Percentiles rank a stretch among this genome's conserved stretches.
phyloP scores from a whole-genome alignment of 768 basidiomycete species.

The Lentinus brumalis region DNA sequence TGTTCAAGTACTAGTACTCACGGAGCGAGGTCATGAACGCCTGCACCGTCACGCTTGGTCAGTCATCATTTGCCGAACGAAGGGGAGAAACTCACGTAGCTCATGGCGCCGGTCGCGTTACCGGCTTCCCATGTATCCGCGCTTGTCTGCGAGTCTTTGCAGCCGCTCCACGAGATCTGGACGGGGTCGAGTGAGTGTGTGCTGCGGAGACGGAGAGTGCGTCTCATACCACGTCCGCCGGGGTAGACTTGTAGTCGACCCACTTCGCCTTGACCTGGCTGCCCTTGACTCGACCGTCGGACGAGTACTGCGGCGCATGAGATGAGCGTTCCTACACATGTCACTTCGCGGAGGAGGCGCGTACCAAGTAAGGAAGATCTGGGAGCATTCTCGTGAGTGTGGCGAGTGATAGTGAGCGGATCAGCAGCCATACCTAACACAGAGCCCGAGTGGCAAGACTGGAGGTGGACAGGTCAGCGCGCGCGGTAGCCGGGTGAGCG shows the following conservation, averaged over 20 bases:
- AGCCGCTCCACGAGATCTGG: constrained; percentile 85
- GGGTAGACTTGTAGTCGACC: constrained; percentile 54
- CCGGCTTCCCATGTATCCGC: constrained; percentile 73
- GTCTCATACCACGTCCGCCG: constrained; percentile 79
- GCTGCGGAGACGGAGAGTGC: background rate
- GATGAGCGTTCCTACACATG: no score
- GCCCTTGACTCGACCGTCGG: constrained; percentile 32
- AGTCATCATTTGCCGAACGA: no score
- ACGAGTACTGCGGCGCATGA: constrained; percentile 38
- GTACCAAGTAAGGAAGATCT: constrained; percentile 75
- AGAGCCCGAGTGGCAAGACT: constrained; percentile 92
- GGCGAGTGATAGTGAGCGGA: background rate
- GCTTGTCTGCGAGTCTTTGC: constrained; percentile 82
- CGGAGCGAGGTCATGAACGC: constrained; percentile 62
- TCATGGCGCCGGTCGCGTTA: constrained; percentile 77
- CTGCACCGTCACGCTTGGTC: no score
- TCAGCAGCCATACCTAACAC: constrained; percentile 59
- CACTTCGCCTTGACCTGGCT: constrained; percentile 29
- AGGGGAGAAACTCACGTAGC: constrained; percentile 58
- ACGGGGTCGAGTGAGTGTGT: constrained; percentile 2
- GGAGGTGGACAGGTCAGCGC: background rate
- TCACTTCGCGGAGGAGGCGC: no score
- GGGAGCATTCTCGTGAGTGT: background rate
- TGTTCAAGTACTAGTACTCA: no score
- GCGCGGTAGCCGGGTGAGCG: no score